phyloP scores from a whole-genome alignment of 768 basidiomycete genomes.

The Russula virescens region DNA sequence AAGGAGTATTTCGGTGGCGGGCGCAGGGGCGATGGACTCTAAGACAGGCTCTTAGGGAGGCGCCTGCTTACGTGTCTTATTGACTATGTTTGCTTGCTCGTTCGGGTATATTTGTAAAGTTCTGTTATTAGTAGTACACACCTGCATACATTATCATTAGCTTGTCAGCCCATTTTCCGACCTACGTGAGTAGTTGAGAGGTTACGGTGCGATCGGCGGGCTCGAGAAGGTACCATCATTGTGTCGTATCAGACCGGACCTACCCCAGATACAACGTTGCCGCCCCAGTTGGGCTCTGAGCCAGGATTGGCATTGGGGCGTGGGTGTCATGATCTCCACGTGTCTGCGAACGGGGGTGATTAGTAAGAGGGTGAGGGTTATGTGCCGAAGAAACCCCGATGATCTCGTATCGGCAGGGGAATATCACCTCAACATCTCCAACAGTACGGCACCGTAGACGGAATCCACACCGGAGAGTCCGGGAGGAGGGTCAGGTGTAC shows the following conservation, averaged over 20 bases:
- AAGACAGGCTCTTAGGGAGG: neutral
- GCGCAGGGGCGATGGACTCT: conserved; percentile 1
- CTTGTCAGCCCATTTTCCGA: neutral
- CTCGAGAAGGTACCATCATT: neutral
- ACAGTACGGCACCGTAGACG: too few relatives aligned
- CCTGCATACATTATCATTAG: neutral
- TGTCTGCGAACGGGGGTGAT: neutral
- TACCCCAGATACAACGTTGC: neutral
- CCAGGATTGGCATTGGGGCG: neutral
- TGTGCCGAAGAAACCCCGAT: neutral
- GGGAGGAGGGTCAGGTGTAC: too few relatives aligned
- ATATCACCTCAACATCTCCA: too few relatives aligned
- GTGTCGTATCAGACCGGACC: neutral
- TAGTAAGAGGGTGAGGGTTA: too few relatives aligned
- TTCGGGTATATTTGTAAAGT: neutral
- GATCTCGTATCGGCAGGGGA: neutral
- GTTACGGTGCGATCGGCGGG: neutral
- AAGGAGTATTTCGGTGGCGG: conserved; percentile 17
- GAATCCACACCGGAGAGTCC: too few relatives aligned
- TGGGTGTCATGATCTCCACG: neutral
- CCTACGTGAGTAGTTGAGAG: too few relatives aligned
- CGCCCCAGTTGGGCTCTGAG: neutral
- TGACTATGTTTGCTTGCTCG: neutral
- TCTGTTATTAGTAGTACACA: neutral
- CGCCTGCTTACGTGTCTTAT: neutral